A percentile compares a stretch with the other conserved stretches of the same genome.
These are phyloP conservation scores for Rhodotorula diobovata DNA, from an alignment of 768 basidiomycete species.

Conservation along the genomic window DNA sequence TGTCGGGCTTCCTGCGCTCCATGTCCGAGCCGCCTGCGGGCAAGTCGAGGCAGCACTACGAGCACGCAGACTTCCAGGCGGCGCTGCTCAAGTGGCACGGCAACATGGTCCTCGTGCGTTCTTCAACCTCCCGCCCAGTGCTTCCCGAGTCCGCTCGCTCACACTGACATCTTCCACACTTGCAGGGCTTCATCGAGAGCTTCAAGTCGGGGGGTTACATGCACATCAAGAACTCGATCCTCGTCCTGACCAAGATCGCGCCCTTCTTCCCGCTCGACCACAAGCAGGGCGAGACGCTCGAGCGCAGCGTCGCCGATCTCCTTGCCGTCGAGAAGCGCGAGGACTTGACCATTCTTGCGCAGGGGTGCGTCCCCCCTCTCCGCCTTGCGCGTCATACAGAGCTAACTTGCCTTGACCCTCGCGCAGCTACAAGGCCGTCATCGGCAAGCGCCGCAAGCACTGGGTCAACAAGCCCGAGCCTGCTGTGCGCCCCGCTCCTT, in stretches of 20 bases:
- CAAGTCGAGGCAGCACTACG: constrained; percentile 52
- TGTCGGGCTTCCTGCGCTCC: constrained; percentile 50
- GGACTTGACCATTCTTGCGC: constrained; percentile 45
- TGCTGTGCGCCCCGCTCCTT: not conserved
- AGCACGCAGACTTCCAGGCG: constrained; percentile 66
- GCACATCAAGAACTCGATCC: constrained; percentile 95
- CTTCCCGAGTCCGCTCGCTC: not conserved
- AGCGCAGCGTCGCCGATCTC: constrained; percentile 45
- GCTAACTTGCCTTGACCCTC: not conserved
- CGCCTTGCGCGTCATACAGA: too few species aligned
- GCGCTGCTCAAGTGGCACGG: constrained; percentile 80
- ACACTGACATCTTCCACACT: not conserved
- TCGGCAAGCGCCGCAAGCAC: constrained; percentile 28
- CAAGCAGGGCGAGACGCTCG: constrained; percentile 57
- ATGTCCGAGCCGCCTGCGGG: constrained; percentile 53
- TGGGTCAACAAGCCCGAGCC: constrained; percentile 18
- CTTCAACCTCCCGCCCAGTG: not conserved
- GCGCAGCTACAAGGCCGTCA: constrained; percentile 35
- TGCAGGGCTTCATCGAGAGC: constrained; percentile 70
- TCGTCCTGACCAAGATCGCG: constrained; percentile 83
- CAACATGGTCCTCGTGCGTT: constrained; percentile 63
- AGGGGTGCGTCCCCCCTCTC: constrained; percentile 38
- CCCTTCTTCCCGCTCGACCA: constrained; percentile 79
- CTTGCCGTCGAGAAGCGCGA: constrained; percentile 68
- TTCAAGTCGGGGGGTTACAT: constrained; percentile 87